phyloP scores from a whole-genome alignment of 352 stramenopile species.

The Pythium guiyangense region DNA sequence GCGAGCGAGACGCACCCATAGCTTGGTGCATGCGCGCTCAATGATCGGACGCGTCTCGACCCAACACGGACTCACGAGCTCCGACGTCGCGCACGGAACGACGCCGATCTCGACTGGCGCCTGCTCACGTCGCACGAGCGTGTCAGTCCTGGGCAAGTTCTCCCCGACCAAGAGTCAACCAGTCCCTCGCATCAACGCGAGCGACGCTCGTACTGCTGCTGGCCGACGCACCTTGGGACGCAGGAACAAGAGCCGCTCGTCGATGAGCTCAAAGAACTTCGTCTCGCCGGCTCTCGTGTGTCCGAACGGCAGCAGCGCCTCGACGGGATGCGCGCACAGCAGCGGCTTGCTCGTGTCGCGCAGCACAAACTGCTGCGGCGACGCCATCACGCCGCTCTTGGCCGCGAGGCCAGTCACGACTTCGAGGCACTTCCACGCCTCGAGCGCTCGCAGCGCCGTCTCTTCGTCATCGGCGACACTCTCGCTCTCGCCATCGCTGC shows the following conservation, averaged over 20 bases:
- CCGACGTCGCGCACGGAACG: constrained; percentile 43
- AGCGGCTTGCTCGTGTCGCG: constrained; percentile 27
- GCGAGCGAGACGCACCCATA: constrained; percentile 34
- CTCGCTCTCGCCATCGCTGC: neutral
- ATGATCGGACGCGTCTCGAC: constrained; percentile 53
- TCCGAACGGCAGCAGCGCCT: constrained; percentile 62
- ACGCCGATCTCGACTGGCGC: constrained; percentile 60
- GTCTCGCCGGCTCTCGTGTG: constrained; percentile 45
- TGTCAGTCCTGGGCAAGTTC: neutral
- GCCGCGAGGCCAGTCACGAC: constrained; percentile 30
- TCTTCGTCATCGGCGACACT: constrained; percentile 11
- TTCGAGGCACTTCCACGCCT: constrained; percentile 69
- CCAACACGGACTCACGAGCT: constrained; percentile 59
- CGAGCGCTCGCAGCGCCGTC: constrained; percentile 41
- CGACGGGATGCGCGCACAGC: constrained; percentile 47
- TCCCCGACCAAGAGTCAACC: neutral
- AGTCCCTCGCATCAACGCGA: neutral
- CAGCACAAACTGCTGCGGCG: constrained; percentile 39
- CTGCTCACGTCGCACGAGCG: too few relatives aligned
- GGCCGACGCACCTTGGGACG: constrained; percentile 48
- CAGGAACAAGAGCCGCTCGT: constrained; percentile 45
- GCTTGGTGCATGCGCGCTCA: constrained; percentile 56
- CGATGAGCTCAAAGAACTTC: constrained; percentile 64
- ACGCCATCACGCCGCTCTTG: constrained; percentile 25
- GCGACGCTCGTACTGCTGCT: neutral